These are phyloP conservation scores for Lavandula angustifolia DNA, from an alignment of 257 asterid species.

Conservation along the genomic window DNA sequence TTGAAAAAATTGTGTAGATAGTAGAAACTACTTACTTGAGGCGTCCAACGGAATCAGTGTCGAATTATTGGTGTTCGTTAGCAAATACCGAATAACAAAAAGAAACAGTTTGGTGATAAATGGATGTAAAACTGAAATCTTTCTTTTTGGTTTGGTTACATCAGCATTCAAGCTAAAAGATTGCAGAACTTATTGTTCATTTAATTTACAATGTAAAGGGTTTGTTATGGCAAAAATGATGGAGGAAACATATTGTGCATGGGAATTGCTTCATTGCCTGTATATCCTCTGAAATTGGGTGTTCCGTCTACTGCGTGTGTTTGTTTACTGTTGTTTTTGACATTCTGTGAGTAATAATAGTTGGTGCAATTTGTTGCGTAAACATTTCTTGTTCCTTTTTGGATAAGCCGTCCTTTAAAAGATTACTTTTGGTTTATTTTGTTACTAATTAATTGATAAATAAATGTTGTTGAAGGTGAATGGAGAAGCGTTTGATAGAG, in stretches of 20 bases:
- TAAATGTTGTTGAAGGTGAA: slow-evolving; percentile 50
- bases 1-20: neutral
- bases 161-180: neutral
- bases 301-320: neutral
- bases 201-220: neutral
- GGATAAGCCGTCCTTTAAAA: neutral
- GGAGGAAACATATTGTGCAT: neutral
- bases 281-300: neutral
- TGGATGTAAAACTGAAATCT: neutral
- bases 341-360: neutral
- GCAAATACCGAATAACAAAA: neutral
- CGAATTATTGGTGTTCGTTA: neutral
- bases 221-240: too few relatives aligned
- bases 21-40: neutral
- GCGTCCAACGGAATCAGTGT: neutral
- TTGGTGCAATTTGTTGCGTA: neutral
- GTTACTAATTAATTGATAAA: slow-evolving; percentile 17
- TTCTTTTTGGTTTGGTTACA: neutral
- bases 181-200: neutral
- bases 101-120: neutral
- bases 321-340: neutral
- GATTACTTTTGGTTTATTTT: slow-evolving; percentile 9
- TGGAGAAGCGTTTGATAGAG: slow-evolving; percentile 54
- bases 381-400: neutral
- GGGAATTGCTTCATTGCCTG: neutral